These are phyloP conservation scores for Pseudonitzschia pungens DNA, from an alignment of 108 stramenopile species.

Conservation along the genomic window DNA sequence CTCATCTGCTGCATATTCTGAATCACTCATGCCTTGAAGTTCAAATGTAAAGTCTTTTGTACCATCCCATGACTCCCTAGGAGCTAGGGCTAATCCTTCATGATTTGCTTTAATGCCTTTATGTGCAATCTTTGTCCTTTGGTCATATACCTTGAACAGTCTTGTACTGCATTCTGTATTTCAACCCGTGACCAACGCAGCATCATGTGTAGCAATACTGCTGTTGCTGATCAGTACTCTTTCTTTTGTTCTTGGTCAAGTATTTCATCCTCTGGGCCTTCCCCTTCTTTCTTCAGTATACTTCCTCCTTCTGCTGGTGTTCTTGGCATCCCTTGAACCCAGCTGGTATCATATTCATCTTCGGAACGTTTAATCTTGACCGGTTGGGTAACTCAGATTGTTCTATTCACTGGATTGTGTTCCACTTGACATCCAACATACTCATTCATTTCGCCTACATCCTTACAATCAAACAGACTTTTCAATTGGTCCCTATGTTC, in stretches of 20 bases:
- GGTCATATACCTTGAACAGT: conserved; percentile 20
- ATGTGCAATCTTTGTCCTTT: not conserved
- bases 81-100: not conserved
- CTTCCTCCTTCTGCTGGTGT: not conserved
- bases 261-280: not conserved
- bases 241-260: not conserved
- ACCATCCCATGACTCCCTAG: not conserved
- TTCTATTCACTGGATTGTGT: not conserved
- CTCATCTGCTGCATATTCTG: not conserved
- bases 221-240: not conserved
- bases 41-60: not conserved
- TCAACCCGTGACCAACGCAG: conserved; percentile 21
- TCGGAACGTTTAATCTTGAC: not conserved
- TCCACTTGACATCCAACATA: not conserved
- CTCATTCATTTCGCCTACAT: not conserved
- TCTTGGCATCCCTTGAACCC: not conserved
- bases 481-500: not conserved
- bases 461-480: not conserved
- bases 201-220: not conserved
- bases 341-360: not conserved
- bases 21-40: not conserved
- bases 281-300: not conserved
- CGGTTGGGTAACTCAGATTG: not conserved
- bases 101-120: conserved; percentile 6
- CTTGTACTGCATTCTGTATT: conserved; percentile 37